Conservation (phyloP, 2,329 filamentous ascomycete genomes). For the Trichoderma asperellum region DNA sequence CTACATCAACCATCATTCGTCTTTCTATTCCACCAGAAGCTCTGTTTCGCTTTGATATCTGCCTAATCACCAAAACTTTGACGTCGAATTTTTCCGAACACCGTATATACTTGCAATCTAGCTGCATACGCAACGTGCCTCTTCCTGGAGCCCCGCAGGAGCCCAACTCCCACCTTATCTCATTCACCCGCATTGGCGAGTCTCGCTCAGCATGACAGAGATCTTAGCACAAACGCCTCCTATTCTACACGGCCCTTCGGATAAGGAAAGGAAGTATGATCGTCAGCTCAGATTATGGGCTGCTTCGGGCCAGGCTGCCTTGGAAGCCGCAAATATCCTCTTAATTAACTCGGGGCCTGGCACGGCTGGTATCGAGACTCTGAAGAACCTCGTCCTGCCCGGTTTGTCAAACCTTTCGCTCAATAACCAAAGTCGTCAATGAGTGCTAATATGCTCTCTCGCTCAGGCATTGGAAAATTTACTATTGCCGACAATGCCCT, state of each 20-base stretch:
- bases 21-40: neutral
- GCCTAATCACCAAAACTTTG: neutral
- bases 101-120: neutral
- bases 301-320: constrained; percentile 83
- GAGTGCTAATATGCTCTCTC: neutral
- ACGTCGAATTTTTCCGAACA: neutral
- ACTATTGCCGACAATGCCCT: constrained; percentile 81
- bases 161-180: constrained; percentile 1
- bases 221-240: constrained; percentile 40
- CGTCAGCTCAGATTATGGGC: constrained; percentile 95
- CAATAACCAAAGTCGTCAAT: neutral
- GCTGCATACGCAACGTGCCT: neutral
- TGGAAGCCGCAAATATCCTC: constrained; percentile 90
- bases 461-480: constrained; percentile 78
- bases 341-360: constrained; percentile 87
- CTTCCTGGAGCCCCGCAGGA: neutral
- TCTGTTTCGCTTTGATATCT: neutral
- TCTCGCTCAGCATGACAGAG: constrained; percentile 36
- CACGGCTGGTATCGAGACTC: constrained; percentile 82
- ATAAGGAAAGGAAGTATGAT: constrained; percentile 82
- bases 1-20: constrained; percentile 6
- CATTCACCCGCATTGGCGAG: constrained; percentile 11
- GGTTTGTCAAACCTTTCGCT: constrained; percentile 49
- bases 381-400: constrained; percentile 97
- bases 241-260: constrained; percentile 55